Conservation (phyloP, 2,329 filamentous ascomycete genomes). For the Fusarium pseudocircinatum region DNA sequence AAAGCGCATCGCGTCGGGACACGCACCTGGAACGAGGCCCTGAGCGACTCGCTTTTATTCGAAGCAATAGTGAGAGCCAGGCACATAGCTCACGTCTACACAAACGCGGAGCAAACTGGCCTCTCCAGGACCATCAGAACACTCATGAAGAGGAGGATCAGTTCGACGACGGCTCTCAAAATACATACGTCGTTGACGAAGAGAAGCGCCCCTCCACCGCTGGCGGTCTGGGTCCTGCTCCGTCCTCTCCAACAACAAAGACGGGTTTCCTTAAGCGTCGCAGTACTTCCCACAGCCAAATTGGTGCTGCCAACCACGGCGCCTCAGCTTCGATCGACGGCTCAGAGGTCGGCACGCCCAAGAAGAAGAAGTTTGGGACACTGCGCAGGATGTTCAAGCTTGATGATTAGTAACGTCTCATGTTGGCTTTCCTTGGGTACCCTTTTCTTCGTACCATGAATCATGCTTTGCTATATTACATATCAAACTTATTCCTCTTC, state of each 20-base stretch:
- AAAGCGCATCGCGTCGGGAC: slow-evolving; percentile 70
- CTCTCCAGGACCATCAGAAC: slow-evolving; percentile 47
- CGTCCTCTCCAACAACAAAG: slow-evolving; percentile 45
- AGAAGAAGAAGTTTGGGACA: slow-evolving; percentile 74
- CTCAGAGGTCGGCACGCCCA: slow-evolving; percentile 37
- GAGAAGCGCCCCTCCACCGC: slow-evolving; percentile 50
- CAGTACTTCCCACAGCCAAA: slow-evolving; percentile 49
- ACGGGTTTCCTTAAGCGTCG: slow-evolving; percentile 49
- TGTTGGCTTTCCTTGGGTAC: neutral
- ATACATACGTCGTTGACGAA: slow-evolving; percentile 40
- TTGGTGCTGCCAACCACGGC: slow-evolving; percentile 25
- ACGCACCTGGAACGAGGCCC: slow-evolving; percentile 68
- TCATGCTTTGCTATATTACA: neutral
- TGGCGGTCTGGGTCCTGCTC: slow-evolving; percentile 40
- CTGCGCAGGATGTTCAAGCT: slow-evolving; percentile 72
- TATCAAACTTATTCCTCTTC: neutral
- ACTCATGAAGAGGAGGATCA: slow-evolving; percentile 44
- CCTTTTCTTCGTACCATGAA: neutral
- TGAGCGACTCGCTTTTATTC: slow-evolving; percentile 61
- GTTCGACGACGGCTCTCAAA: slow-evolving; percentile 38
- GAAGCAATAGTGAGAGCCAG: slow-evolving; percentile 47
- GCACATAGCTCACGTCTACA: slow-evolving; percentile 39
- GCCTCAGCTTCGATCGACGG: slow-evolving; percentile 17
- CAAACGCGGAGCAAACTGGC: slow-evolving; percentile 48
- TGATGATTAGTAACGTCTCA: slow-evolving; percentile 50